Conservation (phyloP, 108 stramenopile species). For the Licmophora abbreviata region DNA sequence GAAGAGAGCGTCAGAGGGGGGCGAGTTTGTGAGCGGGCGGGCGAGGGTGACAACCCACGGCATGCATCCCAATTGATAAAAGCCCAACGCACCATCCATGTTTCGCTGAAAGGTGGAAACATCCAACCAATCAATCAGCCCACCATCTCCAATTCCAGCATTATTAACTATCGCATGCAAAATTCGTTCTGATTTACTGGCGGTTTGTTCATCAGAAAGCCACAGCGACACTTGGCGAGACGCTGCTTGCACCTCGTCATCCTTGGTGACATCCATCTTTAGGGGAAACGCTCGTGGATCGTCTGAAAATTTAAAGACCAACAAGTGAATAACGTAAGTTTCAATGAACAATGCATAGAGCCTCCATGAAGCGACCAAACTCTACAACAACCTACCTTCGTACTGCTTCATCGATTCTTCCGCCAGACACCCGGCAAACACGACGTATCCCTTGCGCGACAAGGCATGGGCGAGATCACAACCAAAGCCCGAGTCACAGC, state of each 20-base stretch:
- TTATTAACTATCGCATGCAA: conserved; percentile 48
- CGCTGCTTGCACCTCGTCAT: conserved; percentile 11
- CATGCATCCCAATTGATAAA: background rate
- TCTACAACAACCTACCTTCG: background rate
- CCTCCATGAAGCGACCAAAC: too few relatives aligned
- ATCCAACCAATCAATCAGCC: conserved; percentile 32
- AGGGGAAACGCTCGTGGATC: conserved; percentile 9
- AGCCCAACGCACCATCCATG: conserved; percentile 23
- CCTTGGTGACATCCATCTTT: conserved; percentile 29
- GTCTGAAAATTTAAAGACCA: too few relatives aligned
- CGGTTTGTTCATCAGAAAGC: conserved; percentile 3
- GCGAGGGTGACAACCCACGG: background rate
- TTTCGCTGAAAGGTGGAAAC: conserved; percentile 18
- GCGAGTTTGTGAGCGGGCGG: background rate
- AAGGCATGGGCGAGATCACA: conserved; percentile 21
- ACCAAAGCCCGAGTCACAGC: conserved; percentile 66
- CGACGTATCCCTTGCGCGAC: conserved; percentile 26
- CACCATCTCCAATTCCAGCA: conserved; percentile 34
- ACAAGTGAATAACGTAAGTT: too few relatives aligned
- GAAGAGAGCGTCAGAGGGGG: background rate
- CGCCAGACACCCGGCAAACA: conserved; percentile 39
- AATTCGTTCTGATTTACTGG: conserved; percentile 8
- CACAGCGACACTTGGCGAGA: conserved; percentile 17
- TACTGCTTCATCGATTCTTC: conserved; percentile 14
- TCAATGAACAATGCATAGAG: too few relatives aligned